phyloP scores from a whole-genome alignment of 176 grass and related monocot species.

The Rhynchospora tenuis region DNA sequence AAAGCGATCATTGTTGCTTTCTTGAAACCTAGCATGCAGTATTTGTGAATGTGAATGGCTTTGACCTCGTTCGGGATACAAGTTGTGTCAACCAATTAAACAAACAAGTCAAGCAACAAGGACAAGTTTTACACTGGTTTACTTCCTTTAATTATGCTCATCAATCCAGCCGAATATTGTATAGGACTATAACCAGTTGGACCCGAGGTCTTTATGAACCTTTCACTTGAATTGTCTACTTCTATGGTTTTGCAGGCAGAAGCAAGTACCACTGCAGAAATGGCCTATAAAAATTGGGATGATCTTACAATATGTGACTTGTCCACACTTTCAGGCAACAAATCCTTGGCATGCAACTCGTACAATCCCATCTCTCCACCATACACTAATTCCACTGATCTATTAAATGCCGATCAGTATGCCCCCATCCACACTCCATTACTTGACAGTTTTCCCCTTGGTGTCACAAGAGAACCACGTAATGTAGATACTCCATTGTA shows the following conservation, averaged over 20 bases:
- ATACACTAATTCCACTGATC: constrained; percentile 34
- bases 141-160: not conserved
- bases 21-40: not conserved
- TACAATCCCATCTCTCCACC: constrained; percentile 34
- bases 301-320: constrained; percentile 44
- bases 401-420: constrained; percentile 36
- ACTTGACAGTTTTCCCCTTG: constrained; percentile 50
- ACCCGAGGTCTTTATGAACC: not conserved
- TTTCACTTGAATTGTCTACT: not conserved
- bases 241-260: constrained; percentile 42
- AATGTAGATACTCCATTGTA: constrained; percentile 43
- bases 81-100: no score
- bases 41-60: not conserved
- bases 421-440: constrained; percentile 44
- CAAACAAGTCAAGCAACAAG: no score
- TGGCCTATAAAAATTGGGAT: constrained; percentile 68
- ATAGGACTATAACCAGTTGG: not conserved
- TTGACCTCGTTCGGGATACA: not conserved
- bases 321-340: constrained; percentile 25
- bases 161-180: not conserved
- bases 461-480: constrained; percentile 20
- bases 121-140: no score
- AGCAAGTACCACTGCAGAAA: constrained; percentile 49
- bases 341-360: constrained; percentile 11
- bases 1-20: not conserved